Conservation (phyloP, 2,329 filamentous ascomycete species). For the Ophidiomyces ophidiicola region DNA sequence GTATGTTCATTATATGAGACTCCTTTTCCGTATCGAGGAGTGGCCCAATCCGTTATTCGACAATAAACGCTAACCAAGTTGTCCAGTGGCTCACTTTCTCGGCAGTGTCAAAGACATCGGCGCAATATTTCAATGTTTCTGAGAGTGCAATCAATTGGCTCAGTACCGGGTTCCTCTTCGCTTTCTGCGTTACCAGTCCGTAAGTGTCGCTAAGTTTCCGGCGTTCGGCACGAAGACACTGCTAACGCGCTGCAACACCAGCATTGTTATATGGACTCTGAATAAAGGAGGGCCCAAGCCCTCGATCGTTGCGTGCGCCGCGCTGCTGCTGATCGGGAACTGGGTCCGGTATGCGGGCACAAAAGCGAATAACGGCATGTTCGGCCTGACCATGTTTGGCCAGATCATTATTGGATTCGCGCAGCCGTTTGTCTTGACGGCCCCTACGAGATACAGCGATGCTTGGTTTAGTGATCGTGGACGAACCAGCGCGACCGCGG, state of each 20-base stretch:
- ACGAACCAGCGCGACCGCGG: conserved; percentile 73
- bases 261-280: conserved; percentile 60
- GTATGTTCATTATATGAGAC: conserved; percentile 43
- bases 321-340: conserved; percentile 68
- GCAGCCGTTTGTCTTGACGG: conserved; percentile 82
- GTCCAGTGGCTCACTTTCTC: conserved; percentile 81
- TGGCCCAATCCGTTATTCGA: neutral
- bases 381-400: conserved; percentile 72
- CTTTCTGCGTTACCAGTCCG: conserved; percentile 64
- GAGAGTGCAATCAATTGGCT: conserved; percentile 84
- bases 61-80: neutral
- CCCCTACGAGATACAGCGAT: conserved; percentile 83
- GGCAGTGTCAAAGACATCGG: conserved; percentile 61
- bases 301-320: conserved; percentile 60
- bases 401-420: conserved; percentile 81
- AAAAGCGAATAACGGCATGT: conserved; percentile 47
- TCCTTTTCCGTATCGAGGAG: neutral
- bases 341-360: conserved; percentile 79
- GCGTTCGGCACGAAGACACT: neutral
- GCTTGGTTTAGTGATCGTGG: conserved; percentile 84
- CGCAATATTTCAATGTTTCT: conserved; percentile 61
- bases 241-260: conserved; percentile 14
- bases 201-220: conserved; percentile 24
- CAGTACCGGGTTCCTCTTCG: conserved; percentile 73
- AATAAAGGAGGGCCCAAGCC: conserved; percentile 64